Conservation (phyloP, 192 early-diverging fungal species). For the Dimargaris verticillata region DNA sequence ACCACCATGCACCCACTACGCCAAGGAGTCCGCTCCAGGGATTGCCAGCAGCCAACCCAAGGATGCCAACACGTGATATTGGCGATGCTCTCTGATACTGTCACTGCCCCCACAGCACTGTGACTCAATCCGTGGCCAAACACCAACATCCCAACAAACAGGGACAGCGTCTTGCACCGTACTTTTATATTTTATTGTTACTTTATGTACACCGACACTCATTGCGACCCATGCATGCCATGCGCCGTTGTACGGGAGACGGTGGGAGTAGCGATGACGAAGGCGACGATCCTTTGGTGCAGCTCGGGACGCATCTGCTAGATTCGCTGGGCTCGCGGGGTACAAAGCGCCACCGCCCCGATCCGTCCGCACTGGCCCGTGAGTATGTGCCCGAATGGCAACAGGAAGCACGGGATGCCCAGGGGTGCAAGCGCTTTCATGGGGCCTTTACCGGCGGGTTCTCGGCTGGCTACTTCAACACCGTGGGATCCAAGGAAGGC, state of each 20-base stretch:
- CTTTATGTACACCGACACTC: not conserved
- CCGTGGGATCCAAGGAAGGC: constrained; percentile 92
- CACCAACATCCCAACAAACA: too few species aligned
- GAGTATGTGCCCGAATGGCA: constrained; percentile 5
- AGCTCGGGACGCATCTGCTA: not conserved
- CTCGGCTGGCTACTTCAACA: constrained; percentile 86
- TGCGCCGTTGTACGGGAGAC: not conserved
- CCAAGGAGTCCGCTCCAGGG: too few species aligned
- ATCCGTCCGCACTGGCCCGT: not conserved
- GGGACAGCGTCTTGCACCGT: not conserved
- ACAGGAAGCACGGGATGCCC: constrained; percentile 34
- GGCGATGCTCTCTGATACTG: too few species aligned
- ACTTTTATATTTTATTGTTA: not conserved
- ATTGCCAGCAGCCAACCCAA: not conserved
- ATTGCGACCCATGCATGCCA: not conserved
- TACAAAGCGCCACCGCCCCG: not conserved
- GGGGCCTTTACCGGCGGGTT: constrained; percentile 92
- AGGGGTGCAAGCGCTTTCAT: constrained; percentile 66
- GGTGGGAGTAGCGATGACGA: not conserved
- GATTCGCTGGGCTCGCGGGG: not conserved
- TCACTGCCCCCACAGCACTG: too few species aligned
- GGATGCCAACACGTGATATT: not conserved
- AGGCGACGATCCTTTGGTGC: not conserved
- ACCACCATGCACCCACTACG: too few species aligned
- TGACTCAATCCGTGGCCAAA: too few species aligned